Evolutionary conservation across 768 basidiomycete species (phyloP).

Genomic region (Hortiboletus flavorubellus): DNA sequence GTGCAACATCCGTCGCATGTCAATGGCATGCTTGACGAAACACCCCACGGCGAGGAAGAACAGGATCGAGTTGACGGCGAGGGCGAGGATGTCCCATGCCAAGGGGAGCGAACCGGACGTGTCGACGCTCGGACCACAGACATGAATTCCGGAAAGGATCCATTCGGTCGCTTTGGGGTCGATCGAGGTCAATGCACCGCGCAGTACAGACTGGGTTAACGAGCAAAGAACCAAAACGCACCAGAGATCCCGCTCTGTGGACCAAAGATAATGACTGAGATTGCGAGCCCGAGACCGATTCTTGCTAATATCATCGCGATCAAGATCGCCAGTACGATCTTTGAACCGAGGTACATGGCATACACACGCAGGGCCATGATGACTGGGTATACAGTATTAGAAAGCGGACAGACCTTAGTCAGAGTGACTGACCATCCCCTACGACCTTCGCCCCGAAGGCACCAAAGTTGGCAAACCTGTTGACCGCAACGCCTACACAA

Average conservation of each 20-base stretch:
- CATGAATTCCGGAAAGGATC: conserved; percentile 13
- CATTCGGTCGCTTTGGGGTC: no score
- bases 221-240: background rate
- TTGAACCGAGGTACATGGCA: conserved; percentile 20
- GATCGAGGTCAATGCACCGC: background rate
- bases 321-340: conserved; percentile 5
- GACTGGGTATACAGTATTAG: background rate
- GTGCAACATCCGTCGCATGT: conserved; percentile 3
- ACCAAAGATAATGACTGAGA: conserved; percentile 10
- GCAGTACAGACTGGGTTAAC: no score
- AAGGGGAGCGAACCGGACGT: conserved; percentile 2
- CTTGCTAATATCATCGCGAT: conserved; percentile 1
- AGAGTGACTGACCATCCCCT: conserved; percentile 7
- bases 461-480: conserved; percentile 14
- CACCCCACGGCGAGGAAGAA: conserved; percentile 15
- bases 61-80: conserved; percentile 10
- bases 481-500: conserved; percentile 6
- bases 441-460: conserved; percentile 7
- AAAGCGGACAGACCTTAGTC: background rate
- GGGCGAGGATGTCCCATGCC: conserved; percentile 15
- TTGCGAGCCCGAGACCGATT: conserved; percentile 7
- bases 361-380: conserved; percentile 21
- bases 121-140: conserved; percentile 11
- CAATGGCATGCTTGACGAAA: conserved; percentile 11
- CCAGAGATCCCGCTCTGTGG: conserved; percentile 18